These are phyloP conservation scores for Leccinum fibrillosum DNA, from an alignment of 768 basidiomycete species.

Conservation along the genomic window DNA sequence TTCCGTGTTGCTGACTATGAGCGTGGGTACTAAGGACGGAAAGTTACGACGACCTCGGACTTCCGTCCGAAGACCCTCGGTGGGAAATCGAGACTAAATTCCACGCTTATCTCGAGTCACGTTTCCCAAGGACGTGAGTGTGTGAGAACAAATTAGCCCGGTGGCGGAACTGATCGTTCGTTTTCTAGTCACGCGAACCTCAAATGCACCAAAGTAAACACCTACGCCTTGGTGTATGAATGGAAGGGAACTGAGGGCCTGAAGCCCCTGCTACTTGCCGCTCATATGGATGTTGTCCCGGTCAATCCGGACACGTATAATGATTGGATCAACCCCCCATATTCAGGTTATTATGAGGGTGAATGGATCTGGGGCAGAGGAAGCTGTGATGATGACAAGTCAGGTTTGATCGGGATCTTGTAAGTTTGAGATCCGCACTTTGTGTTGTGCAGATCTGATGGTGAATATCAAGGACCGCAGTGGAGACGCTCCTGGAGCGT, in stretches of 20 bases:
- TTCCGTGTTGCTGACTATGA: background rate
- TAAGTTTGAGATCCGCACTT: conserved; percentile 13
- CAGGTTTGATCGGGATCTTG: conserved; percentile 32
- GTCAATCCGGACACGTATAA: too few species aligned
- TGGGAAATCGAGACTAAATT: conserved; percentile 31
- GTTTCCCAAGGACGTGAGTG: conserved; percentile 62
- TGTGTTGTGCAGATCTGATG: background rate
- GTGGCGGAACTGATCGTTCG: background rate
- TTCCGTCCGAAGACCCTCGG: conserved; percentile 46
- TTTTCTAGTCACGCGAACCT: conserved; percentile 43
- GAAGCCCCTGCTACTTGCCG: too few species aligned
- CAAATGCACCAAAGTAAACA: conserved; percentile 33
- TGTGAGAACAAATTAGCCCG: background rate
- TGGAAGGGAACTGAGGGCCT: too few species aligned
- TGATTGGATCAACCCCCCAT: conserved; percentile 34
- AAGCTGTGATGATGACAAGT: too few species aligned
- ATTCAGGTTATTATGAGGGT: too few species aligned
- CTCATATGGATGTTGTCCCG: too few species aligned
- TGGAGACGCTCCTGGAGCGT: conserved; percentile 18
- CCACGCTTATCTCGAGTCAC: conserved; percentile 28
- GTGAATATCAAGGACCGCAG: background rate
- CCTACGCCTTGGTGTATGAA: too few species aligned
- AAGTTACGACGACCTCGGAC: conserved; percentile 48
- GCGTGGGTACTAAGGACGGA: conserved; percentile 42
- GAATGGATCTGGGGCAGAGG: too few species aligned